Evolutionary conservation across 139 green algal species (phyloP).

Genomic region (Raphidocelis subcapitata): DNA sequence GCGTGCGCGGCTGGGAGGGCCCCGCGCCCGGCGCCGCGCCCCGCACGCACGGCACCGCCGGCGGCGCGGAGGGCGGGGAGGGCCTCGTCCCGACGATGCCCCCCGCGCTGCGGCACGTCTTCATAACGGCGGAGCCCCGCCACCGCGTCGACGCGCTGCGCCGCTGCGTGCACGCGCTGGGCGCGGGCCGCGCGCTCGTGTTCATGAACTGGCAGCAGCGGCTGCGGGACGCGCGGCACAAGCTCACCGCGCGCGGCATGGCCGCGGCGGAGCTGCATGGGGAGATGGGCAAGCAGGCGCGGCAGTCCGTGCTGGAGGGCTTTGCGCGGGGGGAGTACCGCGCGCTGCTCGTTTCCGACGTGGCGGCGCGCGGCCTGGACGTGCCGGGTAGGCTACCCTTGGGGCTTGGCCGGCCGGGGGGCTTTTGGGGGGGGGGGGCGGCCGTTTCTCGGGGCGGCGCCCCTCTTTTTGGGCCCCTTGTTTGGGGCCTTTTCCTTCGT

Average conservation of each 20-base stretch:
- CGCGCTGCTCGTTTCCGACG: conserved; percentile 86
- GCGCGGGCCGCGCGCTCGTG: conserved; percentile 67
- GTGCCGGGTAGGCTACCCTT: conserved; percentile 66
- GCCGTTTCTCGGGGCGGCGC: conserved; percentile 63
- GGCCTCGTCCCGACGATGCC: conserved; percentile 59
- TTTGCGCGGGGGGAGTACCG: conserved; percentile 72
- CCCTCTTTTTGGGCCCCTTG: too few relatives aligned
- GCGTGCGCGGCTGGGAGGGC: conserved; percentile 49
- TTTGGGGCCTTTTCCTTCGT: too few relatives aligned
- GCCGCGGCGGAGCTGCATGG: conserved; percentile 77
- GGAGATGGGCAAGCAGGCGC: conserved; percentile 75
- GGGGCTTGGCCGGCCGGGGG: too few relatives aligned
- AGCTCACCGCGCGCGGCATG: conserved; percentile 82
- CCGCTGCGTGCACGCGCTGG: conserved; percentile 80
- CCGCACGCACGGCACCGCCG: conserved; percentile 34
- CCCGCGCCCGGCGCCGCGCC: conserved; percentile 22
- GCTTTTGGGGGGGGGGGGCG: conserved; percentile 21
- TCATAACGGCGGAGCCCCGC: conserved; percentile 40
- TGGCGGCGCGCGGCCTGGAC: conserved; percentile 92
- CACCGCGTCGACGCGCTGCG: conserved; percentile 79
- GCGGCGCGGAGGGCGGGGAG: conserved; percentile 40
- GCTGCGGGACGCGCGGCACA: conserved; percentile 79
- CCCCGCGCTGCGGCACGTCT: conserved; percentile 66
- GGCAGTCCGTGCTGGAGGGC: conserved; percentile 60
- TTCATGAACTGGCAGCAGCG: conserved; percentile 98